phyloP scores from a whole-genome alignment of 768 basidiomycete genomes.

The Suillus discolor region DNA sequence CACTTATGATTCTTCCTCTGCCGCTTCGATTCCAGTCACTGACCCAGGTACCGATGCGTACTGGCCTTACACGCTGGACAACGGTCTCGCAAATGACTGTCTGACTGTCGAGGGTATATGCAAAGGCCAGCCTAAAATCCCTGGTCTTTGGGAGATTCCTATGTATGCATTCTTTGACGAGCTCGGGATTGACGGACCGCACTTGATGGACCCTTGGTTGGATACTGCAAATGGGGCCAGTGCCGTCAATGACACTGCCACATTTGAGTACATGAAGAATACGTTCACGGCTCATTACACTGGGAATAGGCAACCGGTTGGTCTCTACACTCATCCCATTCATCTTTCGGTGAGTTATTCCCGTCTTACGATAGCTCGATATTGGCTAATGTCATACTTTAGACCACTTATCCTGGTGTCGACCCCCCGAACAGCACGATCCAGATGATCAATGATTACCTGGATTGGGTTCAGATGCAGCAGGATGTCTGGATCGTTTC shows the following conservation, averaged over 20 bases:
- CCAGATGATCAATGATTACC: constrained; percentile 74
- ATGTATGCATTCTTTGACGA: constrained; percentile 81
- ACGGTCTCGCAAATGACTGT: constrained; percentile 82
- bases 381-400: constrained; percentile 9
- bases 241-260: constrained; percentile 58
- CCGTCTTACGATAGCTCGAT: neutral
- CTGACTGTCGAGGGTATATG: constrained; percentile 55
- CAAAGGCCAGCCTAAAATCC: constrained; percentile 68
- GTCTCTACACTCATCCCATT: constrained; percentile 82
- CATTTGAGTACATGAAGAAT: constrained; percentile 69
- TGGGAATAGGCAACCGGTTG: constrained; percentile 76
- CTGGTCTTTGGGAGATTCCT: constrained; percentile 84
- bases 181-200: constrained; percentile 52
- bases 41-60: constrained; percentile 69
- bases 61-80: constrained; percentile 84
- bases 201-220: constrained; percentile 88
- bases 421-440: constrained; percentile 54
- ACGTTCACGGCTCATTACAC: constrained; percentile 78
- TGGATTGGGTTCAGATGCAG: constrained; percentile 81
- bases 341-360: constrained; percentile 54
- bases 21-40: constrained; percentile 65
- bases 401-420: constrained; percentile 64
- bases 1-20: constrained; percentile 69
- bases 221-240: constrained; percentile 57
- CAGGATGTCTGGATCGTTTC: constrained; percentile 77